Evolutionary conservation across 192 early-diverging fungal genomes (phyloP).

Genomic region (Phycomyces blakesleeanus): DNA sequence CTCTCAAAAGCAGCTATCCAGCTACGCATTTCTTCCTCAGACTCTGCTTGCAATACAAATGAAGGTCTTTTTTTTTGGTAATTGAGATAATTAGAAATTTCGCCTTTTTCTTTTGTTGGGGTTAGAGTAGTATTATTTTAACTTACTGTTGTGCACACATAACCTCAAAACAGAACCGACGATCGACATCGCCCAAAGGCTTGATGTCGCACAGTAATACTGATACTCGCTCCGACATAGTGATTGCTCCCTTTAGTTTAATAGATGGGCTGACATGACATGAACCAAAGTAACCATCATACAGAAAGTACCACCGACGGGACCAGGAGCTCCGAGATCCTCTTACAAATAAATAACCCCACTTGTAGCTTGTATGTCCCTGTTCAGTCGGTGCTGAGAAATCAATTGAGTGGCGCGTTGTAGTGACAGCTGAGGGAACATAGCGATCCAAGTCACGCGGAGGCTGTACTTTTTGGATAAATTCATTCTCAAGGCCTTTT

Average conservation of each 20-base stretch:
- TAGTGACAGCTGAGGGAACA: not conserved
- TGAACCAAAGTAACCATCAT: slow-evolving; percentile 52
- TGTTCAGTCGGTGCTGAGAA: not conserved
- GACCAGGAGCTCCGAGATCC: slow-evolving; percentile 39
- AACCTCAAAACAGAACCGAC: slow-evolving; percentile 71
- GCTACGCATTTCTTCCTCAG: slow-evolving; percentile 57
- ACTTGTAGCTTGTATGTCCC: slow-evolving; percentile 33
- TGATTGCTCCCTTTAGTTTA: slow-evolving; percentile 19
- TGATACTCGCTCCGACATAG: slow-evolving; percentile 53
- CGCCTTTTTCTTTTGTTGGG: too few species aligned
- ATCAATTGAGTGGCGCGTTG: slow-evolving; percentile 10
- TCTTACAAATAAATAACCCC: slow-evolving; percentile 22
- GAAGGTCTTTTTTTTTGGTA: slow-evolving; percentile 25
- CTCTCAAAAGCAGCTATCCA: slow-evolving; percentile 64
- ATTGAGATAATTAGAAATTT: too few species aligned
- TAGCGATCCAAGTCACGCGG: slow-evolving; percentile 24
- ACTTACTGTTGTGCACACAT: slow-evolving; percentile 64
- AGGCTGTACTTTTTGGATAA: slow-evolving; percentile 20
- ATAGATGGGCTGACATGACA: slow-evolving; percentile 31
- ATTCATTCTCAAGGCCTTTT: slow-evolving; percentile 35
- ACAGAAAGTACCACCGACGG: slow-evolving; percentile 53
- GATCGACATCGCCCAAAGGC: slow-evolving; percentile 49
- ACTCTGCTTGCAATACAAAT: slow-evolving; percentile 62
- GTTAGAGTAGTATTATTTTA: too few species aligned
- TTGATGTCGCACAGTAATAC: slow-evolving; percentile 60